These are phyloP conservation scores for Neurospora sp. DNA, from an alignment of 495 filamentous ascomycete species.

Conservation along the genomic window DNA sequence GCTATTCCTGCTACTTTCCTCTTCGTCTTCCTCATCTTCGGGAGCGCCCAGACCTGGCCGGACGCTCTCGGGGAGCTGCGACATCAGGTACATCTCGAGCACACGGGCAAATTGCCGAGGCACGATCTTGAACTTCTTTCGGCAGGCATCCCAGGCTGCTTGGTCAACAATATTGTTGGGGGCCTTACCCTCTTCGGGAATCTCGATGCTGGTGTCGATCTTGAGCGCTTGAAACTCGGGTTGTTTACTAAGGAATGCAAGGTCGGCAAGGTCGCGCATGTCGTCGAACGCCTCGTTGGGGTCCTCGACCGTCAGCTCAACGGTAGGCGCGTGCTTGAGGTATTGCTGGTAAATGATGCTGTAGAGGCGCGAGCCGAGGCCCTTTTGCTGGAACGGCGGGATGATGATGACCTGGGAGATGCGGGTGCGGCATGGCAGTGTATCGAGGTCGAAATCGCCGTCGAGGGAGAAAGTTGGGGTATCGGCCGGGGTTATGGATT, in stretches of 20 bases:
- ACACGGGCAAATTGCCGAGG: conserved; percentile 80
- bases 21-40: not conserved
- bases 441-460: conserved; percentile 18
- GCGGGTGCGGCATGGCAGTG: conserved; percentile 57
- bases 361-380: conserved; percentile 75
- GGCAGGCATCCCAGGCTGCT: conserved; percentile 47
- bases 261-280: conserved; percentile 75
- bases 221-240: conserved; percentile 43
- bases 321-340: conserved; percentile 47
- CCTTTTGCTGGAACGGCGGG: conserved; percentile 71
- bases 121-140: conserved; percentile 62
- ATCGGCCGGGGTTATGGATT: conserved; percentile 4
- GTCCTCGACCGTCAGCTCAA: conserved; percentile 90
- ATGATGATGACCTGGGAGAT: conserved; percentile 95
- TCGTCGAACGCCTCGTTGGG: conserved; percentile 92
- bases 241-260: conserved; percentile 49
- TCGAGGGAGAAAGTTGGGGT: conserved; percentile 12
- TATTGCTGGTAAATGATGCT: conserved; percentile 59
- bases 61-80: conserved; percentile 53
- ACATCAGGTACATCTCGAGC: conserved; percentile 82
- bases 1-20: not conserved
- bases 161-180: conserved; percentile 53
- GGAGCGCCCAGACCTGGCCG: conserved; percentile 33
- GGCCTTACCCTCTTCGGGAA: conserved; percentile 36
- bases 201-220: conserved; percentile 34